A percentile compares a stretch with the other conserved stretches of the same genome.
These are phyloP conservation scores for Incumbomyces lentus DNA, from an alignment of 2,329 filamentous ascomycete species.

Conservation along the genomic window DNA sequence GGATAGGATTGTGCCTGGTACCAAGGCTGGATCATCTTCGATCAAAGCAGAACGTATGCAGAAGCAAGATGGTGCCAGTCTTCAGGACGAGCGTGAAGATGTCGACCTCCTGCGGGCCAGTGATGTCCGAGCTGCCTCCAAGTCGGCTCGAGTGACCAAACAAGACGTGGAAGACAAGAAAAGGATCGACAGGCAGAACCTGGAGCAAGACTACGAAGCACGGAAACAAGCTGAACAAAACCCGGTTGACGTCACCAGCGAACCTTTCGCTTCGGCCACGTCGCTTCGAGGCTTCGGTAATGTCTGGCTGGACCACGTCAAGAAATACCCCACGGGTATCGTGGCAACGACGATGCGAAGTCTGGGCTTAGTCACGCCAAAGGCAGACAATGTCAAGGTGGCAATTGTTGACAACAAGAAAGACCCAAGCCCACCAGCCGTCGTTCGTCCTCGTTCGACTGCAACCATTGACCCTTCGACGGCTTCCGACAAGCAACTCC, in stretches of 20 bases:
- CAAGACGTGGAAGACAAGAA: constrained; percentile 17
- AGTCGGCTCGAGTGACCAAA: constrained; percentile 15
- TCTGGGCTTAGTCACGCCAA: constrained; percentile 9
- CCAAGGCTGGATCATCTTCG: not conserved
- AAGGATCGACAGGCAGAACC: constrained; percentile 12
- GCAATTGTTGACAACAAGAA: not conserved
- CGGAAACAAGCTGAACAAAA: constrained; percentile 12
- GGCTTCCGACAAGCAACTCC: constrained; percentile 9
- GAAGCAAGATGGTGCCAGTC: not conserved
- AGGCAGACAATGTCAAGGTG: constrained; percentile 5
- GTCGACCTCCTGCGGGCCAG: constrained; percentile 27
- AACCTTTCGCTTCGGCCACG: not conserved
- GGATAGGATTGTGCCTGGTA: not conserved
- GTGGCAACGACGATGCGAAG: constrained; percentile 18
- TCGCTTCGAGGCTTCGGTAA: not conserved
- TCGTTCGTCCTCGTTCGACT: not conserved
- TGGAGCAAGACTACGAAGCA: constrained; percentile 20
- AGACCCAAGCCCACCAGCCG: not conserved
- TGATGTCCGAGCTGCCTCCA: constrained; percentile 28
- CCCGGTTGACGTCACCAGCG: not conserved
- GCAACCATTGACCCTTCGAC: not conserved
- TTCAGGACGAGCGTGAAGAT: constrained; percentile 17
- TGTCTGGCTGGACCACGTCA: constrained; percentile 14
- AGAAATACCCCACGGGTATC: constrained; percentile 18
- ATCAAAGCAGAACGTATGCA: constrained; percentile 12